Conservation (phyloP, 2,329 filamentous ascomycete species). For the Alternaria ethzedia region DNA sequence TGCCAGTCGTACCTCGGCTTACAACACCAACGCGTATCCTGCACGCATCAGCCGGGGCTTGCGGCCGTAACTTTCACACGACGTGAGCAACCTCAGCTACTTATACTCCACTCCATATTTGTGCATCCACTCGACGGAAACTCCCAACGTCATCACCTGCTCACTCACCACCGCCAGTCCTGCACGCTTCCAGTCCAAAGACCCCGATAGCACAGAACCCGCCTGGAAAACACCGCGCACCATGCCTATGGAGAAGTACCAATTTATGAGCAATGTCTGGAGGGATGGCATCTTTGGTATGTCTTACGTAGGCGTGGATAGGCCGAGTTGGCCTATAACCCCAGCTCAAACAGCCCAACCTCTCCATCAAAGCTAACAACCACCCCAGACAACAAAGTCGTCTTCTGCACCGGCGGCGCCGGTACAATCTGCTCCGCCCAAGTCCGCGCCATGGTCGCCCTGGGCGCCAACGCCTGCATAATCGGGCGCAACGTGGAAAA, state of each 20-base stretch:
- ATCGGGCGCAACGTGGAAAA: conserved; percentile 88
- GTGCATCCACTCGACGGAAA: not conserved
- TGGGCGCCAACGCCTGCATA: conserved; percentile 94
- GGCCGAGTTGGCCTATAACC: not conserved
- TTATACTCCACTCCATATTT: not conserved
- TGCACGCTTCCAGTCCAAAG: not conserved
- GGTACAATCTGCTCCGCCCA: conserved; percentile 94
- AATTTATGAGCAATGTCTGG: conserved; percentile 85
- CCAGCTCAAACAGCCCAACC: not conserved
- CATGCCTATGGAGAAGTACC: conserved; percentile 74
- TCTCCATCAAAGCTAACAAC: conserved; percentile 1
- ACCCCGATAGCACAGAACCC: conserved; percentile 14
- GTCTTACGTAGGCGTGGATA: not conserved
- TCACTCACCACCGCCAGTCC: conserved; percentile 1
- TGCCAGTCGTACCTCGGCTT: conserved; percentile 30
- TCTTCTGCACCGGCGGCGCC: conserved; percentile 94
- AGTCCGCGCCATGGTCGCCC: conserved; percentile 85
- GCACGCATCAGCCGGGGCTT: conserved; percentile 11
- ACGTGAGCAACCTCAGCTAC: conserved; percentile 14
- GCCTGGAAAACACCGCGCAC: conserved; percentile 31
- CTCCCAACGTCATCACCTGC: not conserved
- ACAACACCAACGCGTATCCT: conserved; percentile 5
- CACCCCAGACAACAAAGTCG: conserved; percentile 77
- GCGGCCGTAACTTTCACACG: conserved; percentile 30
- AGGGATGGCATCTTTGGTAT: conserved; percentile 84